Evolutionary conservation across 1,284 basidiomycete species (phyloP), one percentile per base, ranked within the genome.

Genomic region (Caloboletus inedulis): DNA sequence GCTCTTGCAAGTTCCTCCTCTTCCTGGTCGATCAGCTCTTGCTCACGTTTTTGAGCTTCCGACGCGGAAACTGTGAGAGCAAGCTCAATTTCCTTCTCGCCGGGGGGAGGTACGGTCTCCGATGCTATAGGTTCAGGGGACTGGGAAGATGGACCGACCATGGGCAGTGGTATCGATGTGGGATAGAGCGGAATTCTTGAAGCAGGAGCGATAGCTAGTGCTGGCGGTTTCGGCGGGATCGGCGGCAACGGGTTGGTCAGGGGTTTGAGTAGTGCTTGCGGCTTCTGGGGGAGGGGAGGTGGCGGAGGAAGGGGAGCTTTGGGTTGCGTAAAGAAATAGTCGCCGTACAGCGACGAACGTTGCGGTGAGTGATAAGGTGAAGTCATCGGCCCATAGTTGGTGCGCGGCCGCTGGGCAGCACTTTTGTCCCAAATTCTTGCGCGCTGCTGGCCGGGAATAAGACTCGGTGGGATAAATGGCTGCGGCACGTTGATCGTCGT

Each of bases 1-100:
- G 85, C 87, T 57, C 72, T 74, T n/a, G 79, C 79, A 19, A 89
- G 71, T 42, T 86, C 82, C 33, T 80, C 80, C 51, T 86, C 83
- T 61, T 89, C 86, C 58, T 78, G 62, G 9, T 64, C 57, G 30
- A 62, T 44, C 41, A 68, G 40, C 18, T 62, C 59, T 39, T 71
- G 64, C 51, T 74, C 68, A 41, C 72, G 72, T 37, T 71, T 71
- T 27, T 65, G 65, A 4, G 75, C 72, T 51, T 81, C 78, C 39
- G 77, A 75, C 37, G 75, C 73, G 3, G 86, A 86, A 30, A 84
- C 58, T n/a, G 78, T 77, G 19, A 87, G 63, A 9, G 70, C 77
- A 13, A 65, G 63, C 33, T 63, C 62, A 9, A 77, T 53, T n/a
- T 70, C 69, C 31, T 65, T 65, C 10, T 72, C 70, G 18, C 71